Base-by-base conservation (phyloP, 2,329 filamentous ascomycete species). In the Fusarium pseudoanthophilum region DNA sequence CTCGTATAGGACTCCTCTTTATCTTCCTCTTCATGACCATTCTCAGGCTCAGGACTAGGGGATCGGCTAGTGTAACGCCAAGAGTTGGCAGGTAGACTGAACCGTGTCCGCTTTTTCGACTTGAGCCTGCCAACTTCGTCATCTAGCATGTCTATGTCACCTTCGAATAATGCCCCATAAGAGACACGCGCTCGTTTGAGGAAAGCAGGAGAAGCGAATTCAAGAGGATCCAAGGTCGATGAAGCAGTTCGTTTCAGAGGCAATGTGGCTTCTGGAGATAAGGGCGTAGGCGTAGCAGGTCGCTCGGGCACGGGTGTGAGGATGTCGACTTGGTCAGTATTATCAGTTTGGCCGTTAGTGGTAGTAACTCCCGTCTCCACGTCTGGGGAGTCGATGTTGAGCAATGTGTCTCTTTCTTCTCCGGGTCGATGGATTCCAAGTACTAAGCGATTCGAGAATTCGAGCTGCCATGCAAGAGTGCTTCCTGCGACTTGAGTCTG, bases 161-260 rank as follows among this genome's bases (percentile, higher is more conserved):
- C 87, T 72, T 92, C 89, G 57, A 92, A 89, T 2, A 92, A 82
- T 1, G 90, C 89, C 3, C 91, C 91, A 63, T 92, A 92, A 1
- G 92, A 95, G 8, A 92, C 84, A 62, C 92, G 87, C 20, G 89
- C 87, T 60, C 92, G 87, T 80, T 93, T 95, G 26, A 94, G 83
- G 75, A 97, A 97, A 1, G 93, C 93, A 1, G 95, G 95, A 6
- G 94, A 97, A 9, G 89, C 85, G 83, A 91, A 96, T 74, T 92
- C 88, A 24, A 85, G 83, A 49, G 84, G 76, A 14, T 84, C 84
- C 51, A 84, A 74, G 5, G 78, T 78, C 26, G 80, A 69, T 11
- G 84, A 78, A 26, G 79, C 80, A 11, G 74, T 67, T 65, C 82
- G 80, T 53, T 84, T 85, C 24, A 75, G 73, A 9, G 81, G 78